Evolutionary conservation across 2,329 filamentous ascomycete species (phyloP), one percentile per base, ranked within the genome.

Genomic region (Elsinoe ampelina): DNA sequence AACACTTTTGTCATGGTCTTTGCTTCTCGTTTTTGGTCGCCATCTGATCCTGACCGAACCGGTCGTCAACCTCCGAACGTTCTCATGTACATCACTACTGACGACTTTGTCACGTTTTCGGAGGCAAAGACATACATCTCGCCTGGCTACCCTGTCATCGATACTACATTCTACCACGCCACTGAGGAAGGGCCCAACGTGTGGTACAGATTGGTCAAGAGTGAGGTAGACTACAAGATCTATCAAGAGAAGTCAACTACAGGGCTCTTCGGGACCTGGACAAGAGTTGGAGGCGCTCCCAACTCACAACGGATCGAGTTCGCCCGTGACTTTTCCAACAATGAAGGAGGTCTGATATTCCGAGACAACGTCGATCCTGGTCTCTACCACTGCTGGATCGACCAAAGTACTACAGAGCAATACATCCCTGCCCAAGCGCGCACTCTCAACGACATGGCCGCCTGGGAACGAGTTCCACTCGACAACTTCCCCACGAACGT

Each of bases 171-270:
- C 38, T 58, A 57, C 42, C 56, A 55, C 35, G 50, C 57, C 12
- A 52, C 45, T 0, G 55, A 60, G 11, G 52, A 59, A 17, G 61
- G 58, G 13, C 22, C 54, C 6, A 58, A 60, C 13, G 60, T 62
- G 2, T 62, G 61, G 61, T 61, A 61, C 32, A 43, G 61, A 10
- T 58, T 58, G 58, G 47, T 62, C 51, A 62, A 62, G 58, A 51
- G 39, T 32, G 61, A 61, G 39, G 57, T 58, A 12, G 58, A 60
- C 20, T 57, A 60, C 26, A 20, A 26, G 54, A 59, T 62, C 41
- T 62, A 58, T 30, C 59, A 62, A 41, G 58, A 62, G 41, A 51
- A 56, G 2, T 61, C 59, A 5, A 57, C 55, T 22, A 59, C 54
- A 22, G 61, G 61, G 2, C 55, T 61, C 2, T 54, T 62, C 15